Percentiles rank a stretch among this genome's conserved stretches.
Evolutionary conservation across 2,329 filamentous ascomycete genomes (phyloP).

Genomic region (Camptophora hylomeconis): DNA sequence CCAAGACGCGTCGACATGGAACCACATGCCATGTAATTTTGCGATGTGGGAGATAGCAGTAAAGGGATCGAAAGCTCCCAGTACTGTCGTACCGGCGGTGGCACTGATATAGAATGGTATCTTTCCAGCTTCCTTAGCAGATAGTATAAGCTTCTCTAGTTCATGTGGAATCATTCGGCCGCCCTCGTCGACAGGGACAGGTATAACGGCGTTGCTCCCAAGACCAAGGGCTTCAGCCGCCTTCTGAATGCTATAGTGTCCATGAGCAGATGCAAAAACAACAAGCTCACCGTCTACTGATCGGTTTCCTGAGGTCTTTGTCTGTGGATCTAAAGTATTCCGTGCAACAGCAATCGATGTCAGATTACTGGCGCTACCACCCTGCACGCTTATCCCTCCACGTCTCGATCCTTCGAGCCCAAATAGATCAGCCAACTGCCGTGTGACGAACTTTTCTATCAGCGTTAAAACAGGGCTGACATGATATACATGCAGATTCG

Average conservation of each 20-base stretch:
- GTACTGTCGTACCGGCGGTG: constrained; percentile 85
- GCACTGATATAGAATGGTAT: constrained; percentile 92
- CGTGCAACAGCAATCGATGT: constrained; percentile 77
- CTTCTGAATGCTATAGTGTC: constrained; percentile 92
- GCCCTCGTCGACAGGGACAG: constrained; percentile 57
- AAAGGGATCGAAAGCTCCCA: constrained; percentile 80
- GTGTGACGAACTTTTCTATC: constrained; percentile 73
- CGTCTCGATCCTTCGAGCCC: constrained; percentile 56
- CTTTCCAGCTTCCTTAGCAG: constrained; percentile 52
- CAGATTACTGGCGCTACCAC: constrained; percentile 73
- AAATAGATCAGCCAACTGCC: constrained; percentile 60
- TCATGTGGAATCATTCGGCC: constrained; percentile 59
- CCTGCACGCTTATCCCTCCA: constrained; percentile 64
- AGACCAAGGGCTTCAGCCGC: constrained; percentile 84
- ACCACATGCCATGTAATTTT: constrained; percentile 62
- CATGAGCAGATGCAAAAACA: constrained; percentile 77
- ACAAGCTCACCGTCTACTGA: constrained; percentile 47
- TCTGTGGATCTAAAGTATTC: constrained; percentile 69
- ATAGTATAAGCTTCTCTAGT: constrained; percentile 49
- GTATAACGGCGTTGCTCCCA: constrained; percentile 58
- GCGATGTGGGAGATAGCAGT: constrained; percentile 57
- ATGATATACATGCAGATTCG: constrained; percentile 87
- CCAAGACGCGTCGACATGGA: constrained; percentile 90
- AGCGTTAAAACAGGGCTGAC: constrained; percentile 80
- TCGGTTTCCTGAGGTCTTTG: constrained; percentile 58